Percentiles rank a stretch among this genome's conserved stretches.
Evolutionary conservation across 139 green algal species (phyloP).

Genomic region (Diplosphaera chodatii): DNA sequence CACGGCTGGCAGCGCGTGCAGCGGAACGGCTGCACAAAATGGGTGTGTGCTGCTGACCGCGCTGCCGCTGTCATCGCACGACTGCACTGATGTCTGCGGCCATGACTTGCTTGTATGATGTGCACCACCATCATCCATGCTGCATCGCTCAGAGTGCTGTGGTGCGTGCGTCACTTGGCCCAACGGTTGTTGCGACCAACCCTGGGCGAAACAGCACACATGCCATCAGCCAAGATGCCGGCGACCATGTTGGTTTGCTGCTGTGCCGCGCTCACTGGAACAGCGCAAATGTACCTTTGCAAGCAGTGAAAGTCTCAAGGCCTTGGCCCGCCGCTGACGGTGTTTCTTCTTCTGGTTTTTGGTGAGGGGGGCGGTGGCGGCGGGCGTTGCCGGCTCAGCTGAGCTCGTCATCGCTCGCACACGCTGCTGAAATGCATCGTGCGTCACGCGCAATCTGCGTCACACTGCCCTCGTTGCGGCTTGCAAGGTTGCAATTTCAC

Average conservation of each 20-base stretch:
- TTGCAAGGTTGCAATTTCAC: too few relatives aligned
- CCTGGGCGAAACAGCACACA: too few relatives aligned
- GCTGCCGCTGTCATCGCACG: neutral
- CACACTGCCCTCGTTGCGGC: too few relatives aligned
- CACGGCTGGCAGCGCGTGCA: too few relatives aligned
- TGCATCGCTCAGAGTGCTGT: neutral
- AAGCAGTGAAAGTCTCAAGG: neutral
- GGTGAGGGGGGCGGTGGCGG: neutral
- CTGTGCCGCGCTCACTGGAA: too few relatives aligned
- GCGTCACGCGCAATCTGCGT: too few relatives aligned
- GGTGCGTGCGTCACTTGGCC: neutral
- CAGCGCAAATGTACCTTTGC: neutral
- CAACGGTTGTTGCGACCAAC: too few relatives aligned
- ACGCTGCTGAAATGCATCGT: too few relatives aligned
- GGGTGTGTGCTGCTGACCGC: neutral
- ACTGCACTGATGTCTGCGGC: neutral
- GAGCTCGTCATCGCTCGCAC: neutral
- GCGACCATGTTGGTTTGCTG: too few relatives aligned
- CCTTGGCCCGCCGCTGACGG: slow-evolving; percentile 17
- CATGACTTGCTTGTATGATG: neutral
- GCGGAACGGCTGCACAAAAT: neutral
- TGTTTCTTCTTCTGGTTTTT: slow-evolving; percentile 30
- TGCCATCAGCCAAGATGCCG: too few relatives aligned
- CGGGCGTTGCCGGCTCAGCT: too few relatives aligned
- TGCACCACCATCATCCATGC: neutral